A percentile compares a stretch with the other conserved stretches of the same genome.
phyloP scores from a whole-genome alignment of 2,329 filamentous ascomycete genomes.

The Phialocephala subalpina region DNA sequence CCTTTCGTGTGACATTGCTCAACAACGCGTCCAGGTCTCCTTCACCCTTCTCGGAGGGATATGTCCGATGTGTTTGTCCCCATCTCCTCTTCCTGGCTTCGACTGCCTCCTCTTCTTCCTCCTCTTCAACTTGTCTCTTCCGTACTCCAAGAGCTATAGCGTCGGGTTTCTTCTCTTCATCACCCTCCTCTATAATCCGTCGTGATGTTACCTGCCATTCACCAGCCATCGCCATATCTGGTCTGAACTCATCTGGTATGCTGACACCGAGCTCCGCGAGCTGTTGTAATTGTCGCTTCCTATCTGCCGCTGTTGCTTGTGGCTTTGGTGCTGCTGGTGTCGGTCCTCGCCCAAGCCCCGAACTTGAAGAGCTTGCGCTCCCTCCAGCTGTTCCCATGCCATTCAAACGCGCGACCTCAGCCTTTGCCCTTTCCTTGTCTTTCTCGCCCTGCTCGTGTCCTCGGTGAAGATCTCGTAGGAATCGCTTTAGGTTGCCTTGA shows the following conservation, averaged over 20 bases:
- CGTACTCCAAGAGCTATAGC: constrained; percentile 61
- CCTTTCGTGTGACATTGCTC: constrained; percentile 39
- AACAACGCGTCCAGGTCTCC: constrained; percentile 50
- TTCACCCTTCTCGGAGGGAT: constrained; percentile 42
- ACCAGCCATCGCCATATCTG: constrained; percentile 86
- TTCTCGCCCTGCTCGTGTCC: constrained; percentile 81
- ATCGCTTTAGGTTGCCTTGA: constrained; percentile 86
- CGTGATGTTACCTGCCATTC: constrained; percentile 77
- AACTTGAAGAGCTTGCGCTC: constrained; percentile 35
- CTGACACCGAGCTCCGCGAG: constrained; percentile 86
- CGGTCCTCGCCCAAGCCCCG: constrained; percentile 35
- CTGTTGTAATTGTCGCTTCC: constrained; percentile 87
- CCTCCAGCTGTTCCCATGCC: constrained; percentile 67
- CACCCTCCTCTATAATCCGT: constrained; percentile 46
- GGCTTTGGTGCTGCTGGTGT: constrained; percentile 41
- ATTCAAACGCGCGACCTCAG: constrained; percentile 87
- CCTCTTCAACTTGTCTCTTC: constrained; percentile 68
- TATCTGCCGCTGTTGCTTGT: constrained; percentile 63
- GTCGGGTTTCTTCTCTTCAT: constrained; percentile 52
- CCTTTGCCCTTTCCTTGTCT: constrained; percentile 82
- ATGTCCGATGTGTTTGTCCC: constrained; percentile 44
- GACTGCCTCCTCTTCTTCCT: constrained; percentile 67
- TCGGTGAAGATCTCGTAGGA: constrained; percentile 87
- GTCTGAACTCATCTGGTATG: constrained; percentile 79
- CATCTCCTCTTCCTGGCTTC: constrained; percentile 64